These are phyloP conservation scores for Botryosphaeria agaves DNA, from an alignment of 2,329 filamentous ascomycete genomes.

Conservation along the genomic window DNA sequence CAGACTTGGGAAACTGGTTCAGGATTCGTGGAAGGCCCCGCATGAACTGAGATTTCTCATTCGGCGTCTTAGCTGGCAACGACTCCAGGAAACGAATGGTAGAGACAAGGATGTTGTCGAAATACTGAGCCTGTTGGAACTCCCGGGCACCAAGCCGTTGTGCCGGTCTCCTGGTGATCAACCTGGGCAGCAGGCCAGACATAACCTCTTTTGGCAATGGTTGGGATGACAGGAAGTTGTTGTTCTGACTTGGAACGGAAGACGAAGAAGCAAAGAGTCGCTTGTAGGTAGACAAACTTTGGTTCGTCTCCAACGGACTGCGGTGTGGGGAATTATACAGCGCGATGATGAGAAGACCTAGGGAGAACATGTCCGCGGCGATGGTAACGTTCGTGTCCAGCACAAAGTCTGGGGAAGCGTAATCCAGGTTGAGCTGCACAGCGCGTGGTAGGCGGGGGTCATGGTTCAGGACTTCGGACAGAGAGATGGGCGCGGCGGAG, in stretches of 20 bases:
- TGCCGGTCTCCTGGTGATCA: slow-evolving; percentile 76
- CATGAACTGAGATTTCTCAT: slow-evolving; percentile 84
- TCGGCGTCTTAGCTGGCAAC: slow-evolving; percentile 78
- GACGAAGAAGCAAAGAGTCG: slow-evolving; percentile 64
- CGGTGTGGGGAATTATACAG: slow-evolving; percentile 88
- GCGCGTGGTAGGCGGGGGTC: slow-evolving; percentile 66
- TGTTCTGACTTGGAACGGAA: slow-evolving; percentile 58
- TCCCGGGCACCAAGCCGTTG: slow-evolving; percentile 76
- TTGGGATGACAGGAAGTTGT: slow-evolving; percentile 70
- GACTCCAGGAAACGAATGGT: slow-evolving; percentile 90
- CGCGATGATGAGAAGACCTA: slow-evolving; percentile 75
- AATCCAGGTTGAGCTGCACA: slow-evolving; percentile 85
- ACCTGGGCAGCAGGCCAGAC: slow-evolving; percentile 57
- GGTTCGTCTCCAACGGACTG: slow-evolving; percentile 70
- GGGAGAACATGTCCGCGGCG: slow-evolving; percentile 81
- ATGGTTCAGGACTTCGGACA: slow-evolving; percentile 70
- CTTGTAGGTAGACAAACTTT: slow-evolving; percentile 71
- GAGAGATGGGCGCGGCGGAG: slow-evolving; percentile 60
- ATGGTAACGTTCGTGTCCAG: slow-evolving; percentile 75
- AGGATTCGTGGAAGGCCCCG: slow-evolving; percentile 74
- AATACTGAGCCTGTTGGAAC: slow-evolving; percentile 90
- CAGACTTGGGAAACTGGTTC: slow-evolving; percentile 79
- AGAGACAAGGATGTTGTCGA: slow-evolving; percentile 91
- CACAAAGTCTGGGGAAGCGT: slow-evolving; percentile 85
- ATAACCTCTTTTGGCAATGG: slow-evolving; percentile 66